Percentiles rank a stretch among this genome's conserved stretches.
phyloP scores from a whole-genome alignment of 2,329 filamentous ascomycete species.

The Phoma sp. region DNA sequence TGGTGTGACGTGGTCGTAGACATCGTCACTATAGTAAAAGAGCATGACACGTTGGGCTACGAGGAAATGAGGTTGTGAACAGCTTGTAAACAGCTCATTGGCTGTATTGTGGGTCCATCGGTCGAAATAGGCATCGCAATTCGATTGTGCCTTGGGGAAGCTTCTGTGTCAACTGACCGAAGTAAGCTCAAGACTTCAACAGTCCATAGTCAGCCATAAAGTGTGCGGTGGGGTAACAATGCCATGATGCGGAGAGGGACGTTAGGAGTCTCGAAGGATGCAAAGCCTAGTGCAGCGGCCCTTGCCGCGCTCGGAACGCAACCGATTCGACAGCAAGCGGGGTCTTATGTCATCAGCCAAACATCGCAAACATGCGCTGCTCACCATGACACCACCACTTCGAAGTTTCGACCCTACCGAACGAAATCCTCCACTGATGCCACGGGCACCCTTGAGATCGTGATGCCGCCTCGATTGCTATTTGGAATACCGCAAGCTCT shows the following conservation, averaged over 20 bases:
- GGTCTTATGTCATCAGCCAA: constrained; percentile 24
- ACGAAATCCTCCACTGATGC: constrained; percentile 28
- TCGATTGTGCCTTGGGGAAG: too few species aligned
- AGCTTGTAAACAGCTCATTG: constrained; percentile 6
- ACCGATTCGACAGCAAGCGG: constrained; percentile 9
- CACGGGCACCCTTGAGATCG: constrained; percentile 22
- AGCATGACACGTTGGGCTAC: constrained; percentile 6
- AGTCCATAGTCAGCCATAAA: background rate
- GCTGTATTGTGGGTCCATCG: constrained; percentile 7
- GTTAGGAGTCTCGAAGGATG: constrained; percentile 9
- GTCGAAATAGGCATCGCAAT: constrained; percentile 6
- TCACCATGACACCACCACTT: constrained; percentile 36
- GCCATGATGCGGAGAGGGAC: background rate
- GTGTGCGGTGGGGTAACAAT: background rate
- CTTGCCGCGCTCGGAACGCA: constrained; percentile 8
- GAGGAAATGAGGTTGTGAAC: constrained; percentile 3
- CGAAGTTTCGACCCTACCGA: constrained; percentile 14
- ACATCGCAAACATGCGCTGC: constrained; percentile 28
- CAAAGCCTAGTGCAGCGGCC: constrained; percentile 5
- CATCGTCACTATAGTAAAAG: background rate
- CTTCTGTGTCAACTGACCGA: background rate
- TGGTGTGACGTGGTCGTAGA: background rate
- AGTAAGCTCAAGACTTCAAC: background rate
- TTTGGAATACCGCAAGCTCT: constrained; percentile 27
- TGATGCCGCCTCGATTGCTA: constrained; percentile 43